Base-by-base conservation (phyloP, 1,284 basidiomycete genomes). In the Ustilago cynodontis region DNA sequence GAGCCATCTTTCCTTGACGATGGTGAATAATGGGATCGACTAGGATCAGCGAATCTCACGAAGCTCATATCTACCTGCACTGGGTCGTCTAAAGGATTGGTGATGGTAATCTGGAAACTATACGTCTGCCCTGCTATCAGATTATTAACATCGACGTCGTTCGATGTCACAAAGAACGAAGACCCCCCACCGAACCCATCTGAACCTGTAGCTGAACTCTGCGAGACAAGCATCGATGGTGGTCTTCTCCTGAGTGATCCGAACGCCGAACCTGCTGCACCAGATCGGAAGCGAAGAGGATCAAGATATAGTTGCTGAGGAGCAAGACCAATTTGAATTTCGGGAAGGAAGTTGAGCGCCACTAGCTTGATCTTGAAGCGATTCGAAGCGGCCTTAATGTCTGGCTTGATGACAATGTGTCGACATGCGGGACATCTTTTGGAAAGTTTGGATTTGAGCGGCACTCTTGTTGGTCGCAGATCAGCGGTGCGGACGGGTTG, bases 361-460 rank as follows among this genome's bases (percentile, higher is more conserved):
- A 96, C 93, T 52, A 98, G 91, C 86, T 97, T 98, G 87, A 99
- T 98, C 87, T 98, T 98, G 90, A 93, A 98, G 7, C 93, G 90
- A 35, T 93, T 92, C 7, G 93, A 94, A 79, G 94, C 93, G 0
- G 95, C 92, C 86, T 98, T 99, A 82, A 95, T 93, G 86, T 99
- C 97, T 1, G 97, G 97, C 84, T 98, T 97, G 87, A 98, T 96
- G 69, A 99, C 90, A 78, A 98, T 96, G 87, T 98, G 96, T 16
- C 93, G 91, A 86, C 97, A 99, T 2, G 90, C 90, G 6, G 94
- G 92, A 87, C 97, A 99, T 7, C 97, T 93, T 87, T 98, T 98
- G 2, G 94, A 94, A 56, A 93, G 90, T 87, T 98, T 98, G 0
- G 94, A 93, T 72, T 93, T 92, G 2, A 99, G 89, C 0, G 94